phyloP scores from a whole-genome alignment of 306 rosid genomes.

The Lathyrus sativus region DNA sequence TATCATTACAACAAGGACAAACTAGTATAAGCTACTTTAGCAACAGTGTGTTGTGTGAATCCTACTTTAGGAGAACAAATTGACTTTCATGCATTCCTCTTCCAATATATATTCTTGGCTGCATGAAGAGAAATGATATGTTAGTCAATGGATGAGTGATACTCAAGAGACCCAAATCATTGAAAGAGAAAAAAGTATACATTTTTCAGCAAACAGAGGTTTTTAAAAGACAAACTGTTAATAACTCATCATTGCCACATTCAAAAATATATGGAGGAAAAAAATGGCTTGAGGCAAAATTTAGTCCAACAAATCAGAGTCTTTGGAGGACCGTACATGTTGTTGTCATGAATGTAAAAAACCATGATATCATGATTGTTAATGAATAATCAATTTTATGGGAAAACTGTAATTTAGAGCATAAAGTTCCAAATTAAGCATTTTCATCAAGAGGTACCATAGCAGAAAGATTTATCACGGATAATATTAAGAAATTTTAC shows the following conservation, averaged over 20 bases:
- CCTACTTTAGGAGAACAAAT: constrained; percentile 83
- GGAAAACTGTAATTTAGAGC: not conserved
- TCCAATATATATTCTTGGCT: constrained; percentile 95
- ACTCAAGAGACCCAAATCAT: constrained; percentile 25
- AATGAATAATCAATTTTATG: constrained; percentile 10
- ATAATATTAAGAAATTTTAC: constrained; percentile 18
- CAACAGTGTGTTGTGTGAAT: constrained; percentile 33
- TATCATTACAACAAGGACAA: constrained; percentile 31
- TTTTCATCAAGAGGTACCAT: constrained; percentile 4
- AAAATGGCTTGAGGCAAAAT: constrained; percentile 17
- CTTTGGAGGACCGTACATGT: constrained; percentile 13
- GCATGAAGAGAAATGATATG: constrained; percentile 41
- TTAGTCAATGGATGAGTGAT: constrained; percentile 32
- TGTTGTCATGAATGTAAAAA: constrained; percentile 12
- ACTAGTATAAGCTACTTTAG: constrained; percentile 24
- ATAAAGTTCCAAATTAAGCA: constrained; percentile 15
- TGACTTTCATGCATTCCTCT: constrained; percentile 99
- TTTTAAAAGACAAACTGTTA: constrained; percentile 19
- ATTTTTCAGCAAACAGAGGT: constrained; percentile 10
- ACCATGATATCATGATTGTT: not conserved
- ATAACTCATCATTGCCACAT: constrained; percentile 14
- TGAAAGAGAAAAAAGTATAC: not conserved
- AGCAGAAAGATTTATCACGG: constrained; percentile 11
- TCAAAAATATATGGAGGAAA: constrained; percentile 8
- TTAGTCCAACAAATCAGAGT: constrained; percentile 11